These are phyloP conservation scores for Boletus vermiculosoides DNA, from an alignment of 768 basidiomycete species.

Conservation along the genomic window DNA sequence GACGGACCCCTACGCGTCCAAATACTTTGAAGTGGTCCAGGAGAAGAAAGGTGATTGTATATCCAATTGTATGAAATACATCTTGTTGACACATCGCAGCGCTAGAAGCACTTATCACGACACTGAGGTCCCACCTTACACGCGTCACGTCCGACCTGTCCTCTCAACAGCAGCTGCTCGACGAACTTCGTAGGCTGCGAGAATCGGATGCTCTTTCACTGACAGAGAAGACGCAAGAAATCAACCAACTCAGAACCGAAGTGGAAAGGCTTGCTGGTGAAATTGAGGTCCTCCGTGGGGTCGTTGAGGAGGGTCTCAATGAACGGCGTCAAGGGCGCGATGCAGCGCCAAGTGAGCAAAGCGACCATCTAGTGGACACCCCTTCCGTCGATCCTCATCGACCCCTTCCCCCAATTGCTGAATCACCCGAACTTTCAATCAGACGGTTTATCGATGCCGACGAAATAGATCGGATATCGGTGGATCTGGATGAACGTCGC, in stretches of 20 bases:
- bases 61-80: background rate
- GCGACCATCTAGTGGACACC: background rate
- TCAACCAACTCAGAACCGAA: slow-evolving; percentile 65
- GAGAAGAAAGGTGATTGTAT: slow-evolving; percentile 81
- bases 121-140: slow-evolving; percentile 71
- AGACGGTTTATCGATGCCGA: slow-evolving; percentile 51
- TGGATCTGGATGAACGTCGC: slow-evolving; percentile 66
- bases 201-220: slow-evolving; percentile 61
- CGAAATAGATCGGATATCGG: slow-evolving; percentile 61
- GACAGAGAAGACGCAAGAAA: slow-evolving; percentile 61
- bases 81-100: slow-evolving; percentile 44
- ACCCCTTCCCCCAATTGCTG: background rate
- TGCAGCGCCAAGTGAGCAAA: slow-evolving; percentile 13
- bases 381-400: background rate
- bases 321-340: slow-evolving; percentile 64
- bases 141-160: slow-evolving; percentile 78
- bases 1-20: slow-evolving; percentile 38
- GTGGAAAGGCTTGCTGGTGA: slow-evolving; percentile 82
- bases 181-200: slow-evolving; percentile 59
- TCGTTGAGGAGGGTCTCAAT: slow-evolving; percentile 83
- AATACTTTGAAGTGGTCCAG: slow-evolving; percentile 77
- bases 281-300: slow-evolving; percentile 80
- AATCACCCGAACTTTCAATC: slow-evolving; percentile 9
- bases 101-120: slow-evolving; percentile 73
- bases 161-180: slow-evolving; percentile 68